These are phyloP conservation scores for Candida lessepsii DNA, from an alignment of 805 yeast genomes.

Conservation along the genomic window DNA sequence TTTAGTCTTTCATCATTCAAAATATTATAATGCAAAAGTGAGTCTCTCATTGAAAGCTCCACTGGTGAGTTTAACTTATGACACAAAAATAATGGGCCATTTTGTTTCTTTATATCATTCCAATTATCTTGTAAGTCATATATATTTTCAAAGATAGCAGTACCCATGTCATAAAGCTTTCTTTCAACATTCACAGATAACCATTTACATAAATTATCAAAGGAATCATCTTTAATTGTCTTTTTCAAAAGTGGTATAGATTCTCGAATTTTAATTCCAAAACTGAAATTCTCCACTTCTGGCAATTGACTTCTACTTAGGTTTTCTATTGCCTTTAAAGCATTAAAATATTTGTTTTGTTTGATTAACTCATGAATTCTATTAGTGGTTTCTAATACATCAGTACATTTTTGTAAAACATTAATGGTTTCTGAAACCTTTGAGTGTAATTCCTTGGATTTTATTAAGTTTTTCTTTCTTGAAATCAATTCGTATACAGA, in stretches of 20 bases:
- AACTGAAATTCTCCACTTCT: constrained; percentile 70
- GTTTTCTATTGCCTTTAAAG: constrained; percentile 78
- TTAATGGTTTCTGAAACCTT: constrained; percentile 72
- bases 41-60: constrained; percentile 71
- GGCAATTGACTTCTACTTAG: constrained; percentile 66
- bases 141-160: constrained; percentile 52
- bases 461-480: constrained; percentile 58
- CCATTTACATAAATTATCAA: constrained; percentile 64
- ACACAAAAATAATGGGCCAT: constrained; percentile 37
- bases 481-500: constrained; percentile 67
- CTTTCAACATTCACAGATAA: constrained; percentile 59
- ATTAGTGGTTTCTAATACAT: constrained; percentile 82
- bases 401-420: constrained; percentile 69
- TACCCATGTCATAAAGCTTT: constrained; percentile 60
- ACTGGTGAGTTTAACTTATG: constrained; percentile 84
- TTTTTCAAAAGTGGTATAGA: constrained; percentile 75
- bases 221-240: constrained; percentile 72
- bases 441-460: constrained; percentile 58
- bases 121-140: constrained; percentile 58
- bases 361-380: constrained; percentile 79
- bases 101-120: constrained; percentile 47
- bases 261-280: constrained; percentile 67
- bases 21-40: constrained; percentile 48
- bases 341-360: constrained; percentile 76
- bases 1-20: constrained; percentile 39